Conservation (phyloP, 208 protist genomes). For the Acanthamoeba sp. region DNA sequence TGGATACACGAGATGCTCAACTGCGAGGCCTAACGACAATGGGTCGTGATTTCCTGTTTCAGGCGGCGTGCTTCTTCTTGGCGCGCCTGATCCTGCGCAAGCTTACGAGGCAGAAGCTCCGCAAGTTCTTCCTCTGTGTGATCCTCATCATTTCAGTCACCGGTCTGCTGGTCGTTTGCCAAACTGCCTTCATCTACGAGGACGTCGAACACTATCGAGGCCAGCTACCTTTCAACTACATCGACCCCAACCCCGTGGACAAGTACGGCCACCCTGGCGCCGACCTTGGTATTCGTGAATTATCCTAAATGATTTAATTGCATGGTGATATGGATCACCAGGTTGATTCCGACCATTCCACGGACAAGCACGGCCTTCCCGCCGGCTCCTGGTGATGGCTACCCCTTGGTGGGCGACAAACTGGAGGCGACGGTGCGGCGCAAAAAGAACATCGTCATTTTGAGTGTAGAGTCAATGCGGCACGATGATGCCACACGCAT, state of each 20-base stretch:
- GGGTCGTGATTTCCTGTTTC: not conserved
- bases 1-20: too few relatives aligned
- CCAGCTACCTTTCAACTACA: constrained; percentile 61
- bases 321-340: too few relatives aligned
- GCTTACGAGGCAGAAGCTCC: not conserved
- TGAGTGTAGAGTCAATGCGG: not conserved
- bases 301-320: not conserved
- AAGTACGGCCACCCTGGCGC: not conserved
- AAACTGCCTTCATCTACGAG: constrained; percentile 54
- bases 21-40: too few relatives aligned
- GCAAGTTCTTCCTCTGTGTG: constrained; percentile 38
- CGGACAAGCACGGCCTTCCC: not conserved
- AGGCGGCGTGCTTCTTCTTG: constrained; percentile 43
- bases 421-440: not conserved
- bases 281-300: too few relatives aligned
- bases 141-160: not conserved
- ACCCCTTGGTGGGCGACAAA: not conserved
- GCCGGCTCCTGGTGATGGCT: not conserved
- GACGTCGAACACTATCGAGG: constrained; percentile 59
- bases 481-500: constrained; percentile 18
- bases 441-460: constrained; percentile 41
- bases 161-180: not conserved
- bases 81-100: constrained; percentile 3
- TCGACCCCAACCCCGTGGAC: constrained; percentile 41
- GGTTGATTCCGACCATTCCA: constrained; percentile 7